Conservation (phyloP, 2,329 filamentous ascomycete species). For the Penicillium janthinellum region DNA sequence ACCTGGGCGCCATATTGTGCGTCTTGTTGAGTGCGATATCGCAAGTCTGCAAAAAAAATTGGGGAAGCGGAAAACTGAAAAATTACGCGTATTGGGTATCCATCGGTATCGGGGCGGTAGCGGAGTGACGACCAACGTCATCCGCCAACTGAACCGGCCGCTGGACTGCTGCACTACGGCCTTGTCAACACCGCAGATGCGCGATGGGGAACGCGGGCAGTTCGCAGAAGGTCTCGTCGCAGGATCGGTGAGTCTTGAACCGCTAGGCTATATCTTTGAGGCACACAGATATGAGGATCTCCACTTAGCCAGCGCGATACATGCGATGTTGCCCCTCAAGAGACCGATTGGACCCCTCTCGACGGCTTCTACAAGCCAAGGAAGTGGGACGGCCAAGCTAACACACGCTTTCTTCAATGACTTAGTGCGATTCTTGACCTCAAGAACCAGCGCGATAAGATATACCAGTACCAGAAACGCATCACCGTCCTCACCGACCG, state of each 20-base stretch:
- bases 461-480: conserved; percentile 92
- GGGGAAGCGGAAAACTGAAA: conserved; percentile 17
- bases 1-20: conserved; percentile 40
- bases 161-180: conserved; percentile 1
- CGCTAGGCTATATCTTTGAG: background rate
- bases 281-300: background rate
- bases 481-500: conserved; percentile 83
- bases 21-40: conserved; percentile 15
- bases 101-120: conserved; percentile 8
- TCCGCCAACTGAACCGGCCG: background rate
- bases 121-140: conserved; percentile 22
- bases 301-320: background rate
- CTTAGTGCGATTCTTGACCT: conserved; percentile 94
- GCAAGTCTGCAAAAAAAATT: conserved; percentile 21
- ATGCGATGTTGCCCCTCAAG: conserved; percentile 7
- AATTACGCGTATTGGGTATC: conserved; percentile 22
- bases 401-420: conserved; percentile 4
- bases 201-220: conserved; percentile 67
- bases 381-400: background rate
- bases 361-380: background rate
- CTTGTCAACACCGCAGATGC: conserved; percentile 30
- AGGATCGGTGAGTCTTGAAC: conserved; percentile 72
- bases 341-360: conserved; percentile 9
- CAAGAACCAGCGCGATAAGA: conserved; percentile 95
- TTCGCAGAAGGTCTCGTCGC: conserved; percentile 68